Conservation (phyloP, 352 stramenopile species). For the Lagenidium giganteum region DNA sequence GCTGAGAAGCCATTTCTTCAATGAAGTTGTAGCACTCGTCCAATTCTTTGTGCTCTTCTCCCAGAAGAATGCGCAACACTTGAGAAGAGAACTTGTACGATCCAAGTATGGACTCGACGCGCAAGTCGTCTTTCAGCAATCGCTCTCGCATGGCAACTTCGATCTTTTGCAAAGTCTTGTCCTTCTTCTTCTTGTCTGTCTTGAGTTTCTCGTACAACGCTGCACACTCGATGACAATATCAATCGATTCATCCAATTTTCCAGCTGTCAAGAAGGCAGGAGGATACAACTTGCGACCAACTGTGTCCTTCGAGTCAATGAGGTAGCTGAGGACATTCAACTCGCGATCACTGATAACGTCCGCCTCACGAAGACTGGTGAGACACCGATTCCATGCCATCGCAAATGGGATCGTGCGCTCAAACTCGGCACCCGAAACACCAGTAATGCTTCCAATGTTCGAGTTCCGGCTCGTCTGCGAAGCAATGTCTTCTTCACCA, state of each 20-base stretch:
- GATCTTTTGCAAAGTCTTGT: conserved; percentile 84
- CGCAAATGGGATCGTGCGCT: conserved; percentile 81
- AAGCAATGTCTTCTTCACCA: conserved; percentile 28
- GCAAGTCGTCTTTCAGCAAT: conserved; percentile 80
- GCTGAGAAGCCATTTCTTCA: conserved; percentile 72
- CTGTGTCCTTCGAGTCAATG: conserved; percentile 81
- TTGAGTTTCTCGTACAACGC: conserved; percentile 80
- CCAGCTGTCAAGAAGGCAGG: conserved; percentile 81
- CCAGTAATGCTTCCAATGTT: conserved; percentile 68
- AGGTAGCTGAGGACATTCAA: conserved; percentile 84
- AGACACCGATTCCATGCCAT: conserved; percentile 88
- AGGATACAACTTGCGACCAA: conserved; percentile 74
- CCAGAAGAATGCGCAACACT: conserved; percentile 68
- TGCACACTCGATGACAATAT: conserved; percentile 80
- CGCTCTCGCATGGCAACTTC: conserved; percentile 82
- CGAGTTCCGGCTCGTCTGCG: conserved; percentile 34
- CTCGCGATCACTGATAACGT: conserved; percentile 82
- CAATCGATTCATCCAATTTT: conserved; percentile 81
- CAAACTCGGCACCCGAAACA: conserved; percentile 76
- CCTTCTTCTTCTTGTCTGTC: conserved; percentile 86
- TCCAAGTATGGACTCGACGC: conserved; percentile 72
- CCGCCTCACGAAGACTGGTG: conserved; percentile 66
- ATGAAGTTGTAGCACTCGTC: conserved; percentile 86
- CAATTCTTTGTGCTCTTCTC: conserved; percentile 79
- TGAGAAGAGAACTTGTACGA: conserved; percentile 88